Base-by-base conservation (phyloP, 2,329 filamentous ascomycete species). In the Colletotrichum incanum region DNA sequence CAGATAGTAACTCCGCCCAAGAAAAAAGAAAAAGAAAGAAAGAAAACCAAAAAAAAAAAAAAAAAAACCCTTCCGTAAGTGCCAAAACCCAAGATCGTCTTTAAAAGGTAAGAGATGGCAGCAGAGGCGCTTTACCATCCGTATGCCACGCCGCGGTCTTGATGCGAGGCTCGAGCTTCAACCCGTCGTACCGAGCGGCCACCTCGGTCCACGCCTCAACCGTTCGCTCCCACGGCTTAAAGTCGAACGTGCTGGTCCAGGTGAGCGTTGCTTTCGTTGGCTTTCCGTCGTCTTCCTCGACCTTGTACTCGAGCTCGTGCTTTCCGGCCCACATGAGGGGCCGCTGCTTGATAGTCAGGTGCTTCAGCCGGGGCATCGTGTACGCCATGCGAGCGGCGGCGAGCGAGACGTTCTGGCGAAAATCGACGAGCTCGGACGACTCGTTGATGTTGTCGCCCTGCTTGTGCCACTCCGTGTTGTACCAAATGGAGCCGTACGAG, bases 321-420 rank as follows among this genome's bases (percentile, higher is more conserved):
- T 73, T 76, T n/a, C 76, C 76, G 1, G 76, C 76, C 66, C 75
- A 77, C 76, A 77, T 76, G 18, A 76, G 68, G 20, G 74, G 74
- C n/a, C 76, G 67, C 60, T 77, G 76, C 45, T 65, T 69, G 43
- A 77, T 58, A 14, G 62, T 65, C 70, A 77, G 64, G 31, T 66
- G 65, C 26, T 63, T 70, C 26, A 81, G 49, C 20, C 43, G 41
- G 14, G 76, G 76, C 73, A 77, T 77, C n/a, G 72, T 68, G 37
- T 73, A 52, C 1, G 75, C 76, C 54, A 77, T 66, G 4, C 76
- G 73, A 1, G 76, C 73, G 18, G 74, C 73, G 37, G 73, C 74
- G 23, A 77, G 73, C n/a, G 74, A 75, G 23, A 76, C 58, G 31
- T 55, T 55, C 31, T 77, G 76, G 55, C 76, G 76, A n/a, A 73